Conservation (phyloP, 805 yeast species). For the Tetrapisispora nanseiensis region DNA sequence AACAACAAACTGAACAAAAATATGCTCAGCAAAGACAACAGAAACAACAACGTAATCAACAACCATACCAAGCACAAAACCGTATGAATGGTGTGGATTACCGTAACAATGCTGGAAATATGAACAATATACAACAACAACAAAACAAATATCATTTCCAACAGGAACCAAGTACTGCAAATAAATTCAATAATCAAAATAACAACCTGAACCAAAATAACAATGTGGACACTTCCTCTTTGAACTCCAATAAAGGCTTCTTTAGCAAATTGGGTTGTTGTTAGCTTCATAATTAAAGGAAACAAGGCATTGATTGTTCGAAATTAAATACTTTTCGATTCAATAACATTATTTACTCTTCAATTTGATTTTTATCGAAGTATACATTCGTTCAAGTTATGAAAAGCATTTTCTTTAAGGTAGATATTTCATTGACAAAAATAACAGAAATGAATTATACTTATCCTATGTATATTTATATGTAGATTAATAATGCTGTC, state of each 20-base stretch:
- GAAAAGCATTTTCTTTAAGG: neutral
- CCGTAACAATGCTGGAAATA: conserved; percentile 14
- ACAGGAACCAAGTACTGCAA: conserved; percentile 13
- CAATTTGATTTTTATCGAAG: neutral
- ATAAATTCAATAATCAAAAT: conserved; percentile 8
- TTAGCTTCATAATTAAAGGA: conserved; percentile 5
- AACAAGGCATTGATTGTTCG: neutral
- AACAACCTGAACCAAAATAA: conserved; percentile 11
- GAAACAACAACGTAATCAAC: conserved; percentile 9
- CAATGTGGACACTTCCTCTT: conserved; percentile 12
- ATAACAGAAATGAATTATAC: neutral
- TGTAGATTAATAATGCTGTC: neutral
- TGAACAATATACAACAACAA: conserved; percentile 9
- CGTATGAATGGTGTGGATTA: conserved; percentile 23
- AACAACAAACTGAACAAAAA: conserved; percentile 30
- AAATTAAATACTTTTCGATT: too few relatives aligned
- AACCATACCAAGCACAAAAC: conserved; percentile 20
- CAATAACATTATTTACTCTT: neutral
- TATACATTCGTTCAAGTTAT: neutral
- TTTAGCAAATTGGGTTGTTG: conserved; percentile 30
- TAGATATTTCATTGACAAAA: neutral
- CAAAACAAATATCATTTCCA: conserved; percentile 9
- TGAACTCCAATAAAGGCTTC: conserved; percentile 24
- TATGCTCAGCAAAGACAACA: conserved; percentile 26
- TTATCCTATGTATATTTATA: neutral